Evolutionary conservation across 1,139 yeast species (phyloP), one percentile per base, ranked within the genome.

Genomic region (Candida glucosophila): DNA sequence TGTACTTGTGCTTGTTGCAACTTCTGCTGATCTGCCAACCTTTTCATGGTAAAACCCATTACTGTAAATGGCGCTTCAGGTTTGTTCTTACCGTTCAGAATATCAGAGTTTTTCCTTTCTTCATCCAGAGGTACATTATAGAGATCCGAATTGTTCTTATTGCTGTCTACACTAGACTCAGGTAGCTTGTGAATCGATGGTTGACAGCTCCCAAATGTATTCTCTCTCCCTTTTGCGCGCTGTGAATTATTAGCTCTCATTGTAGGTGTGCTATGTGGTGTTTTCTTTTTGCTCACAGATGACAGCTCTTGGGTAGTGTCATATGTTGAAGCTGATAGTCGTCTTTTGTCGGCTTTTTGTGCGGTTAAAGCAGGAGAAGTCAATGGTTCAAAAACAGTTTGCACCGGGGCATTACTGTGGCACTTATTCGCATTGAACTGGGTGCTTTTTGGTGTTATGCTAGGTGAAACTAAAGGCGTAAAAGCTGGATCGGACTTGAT

Each of bases 401-500:
- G 57, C 6, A 52, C 47, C 2, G 67, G 61, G 7, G 50, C 43
- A 40, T 17, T 27, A 20, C 22, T 29, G 9, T 26, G 29, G 13
- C 19, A 27, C 20, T 42, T 40, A 29, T 47, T 45, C 19, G 35
- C 20, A 22, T 47, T 47, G 6, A 47, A 43, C 24, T 44, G 52
- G 12, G 47, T 39, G 19, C 76, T 85, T 38, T 70, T 43, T 0
- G 88, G 86, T 2, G 82, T 73, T 14, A 70, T 76, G 3, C 80
- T 79, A 0, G 93, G 93, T 2, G 86, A 77, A 8, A 79, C 71
- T 27, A 81, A 57, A 0, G 93, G 92, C 0, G 92, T 80, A 48
- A 74, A 78, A 4, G 70, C 67, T 6, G 66, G 65, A 29, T 63
- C 70, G 0, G 71, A 69, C 17, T 65, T 44, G 2, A 65, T 56